A percentile compares a stretch with the other conserved stretches of the same genome.
Evolutionary conservation across 2,329 filamentous ascomycete genomes (phyloP).

Genomic region (Thelonectria discophora): DNA sequence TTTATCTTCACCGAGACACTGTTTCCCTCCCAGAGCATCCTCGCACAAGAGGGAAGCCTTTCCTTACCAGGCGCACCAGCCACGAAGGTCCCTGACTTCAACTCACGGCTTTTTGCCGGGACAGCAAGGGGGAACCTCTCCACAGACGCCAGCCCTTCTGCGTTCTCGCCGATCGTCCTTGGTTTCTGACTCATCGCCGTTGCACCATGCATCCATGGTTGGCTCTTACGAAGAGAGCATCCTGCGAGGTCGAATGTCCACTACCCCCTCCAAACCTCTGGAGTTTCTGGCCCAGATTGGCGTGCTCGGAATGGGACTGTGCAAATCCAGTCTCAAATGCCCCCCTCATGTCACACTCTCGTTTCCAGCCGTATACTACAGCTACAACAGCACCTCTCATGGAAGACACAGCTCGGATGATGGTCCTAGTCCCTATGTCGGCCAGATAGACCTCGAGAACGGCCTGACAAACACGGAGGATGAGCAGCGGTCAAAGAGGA

Average conservation of each 20-base stretch:
- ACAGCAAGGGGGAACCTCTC: constrained; percentile 50
- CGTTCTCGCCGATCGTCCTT: constrained; percentile 74
- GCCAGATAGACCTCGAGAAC: constrained; percentile 89
- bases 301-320: constrained; percentile 87
- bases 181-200: constrained; percentile 75
- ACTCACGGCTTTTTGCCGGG: constrained; percentile 51
- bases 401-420: constrained; percentile 75
- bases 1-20: constrained; percentile 49
- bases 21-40: constrained; percentile 36
- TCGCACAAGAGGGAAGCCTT: constrained; percentile 66
- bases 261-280: constrained; percentile 88
- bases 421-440: constrained; percentile 95
- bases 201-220: constrained; percentile 94
- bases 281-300: constrained; percentile 96
- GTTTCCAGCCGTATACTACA: constrained; percentile 96
- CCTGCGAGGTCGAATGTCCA: constrained; percentile 93
- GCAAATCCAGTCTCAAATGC: constrained; percentile 84
- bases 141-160: constrained; percentile 60
- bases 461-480: constrained; percentile 67
- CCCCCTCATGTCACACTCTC: constrained; percentile 89
- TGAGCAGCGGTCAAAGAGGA: constrained; percentile 57
- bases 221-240: constrained; percentile 99
- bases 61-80: constrained; percentile 81
- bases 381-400: constrained; percentile 75
- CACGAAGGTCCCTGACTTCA: constrained; percentile 76